Evolutionary conservation across 225 moss, liverwort and hornwort species (phyloP).

Genomic region (Lunularia cruciata): DNA sequence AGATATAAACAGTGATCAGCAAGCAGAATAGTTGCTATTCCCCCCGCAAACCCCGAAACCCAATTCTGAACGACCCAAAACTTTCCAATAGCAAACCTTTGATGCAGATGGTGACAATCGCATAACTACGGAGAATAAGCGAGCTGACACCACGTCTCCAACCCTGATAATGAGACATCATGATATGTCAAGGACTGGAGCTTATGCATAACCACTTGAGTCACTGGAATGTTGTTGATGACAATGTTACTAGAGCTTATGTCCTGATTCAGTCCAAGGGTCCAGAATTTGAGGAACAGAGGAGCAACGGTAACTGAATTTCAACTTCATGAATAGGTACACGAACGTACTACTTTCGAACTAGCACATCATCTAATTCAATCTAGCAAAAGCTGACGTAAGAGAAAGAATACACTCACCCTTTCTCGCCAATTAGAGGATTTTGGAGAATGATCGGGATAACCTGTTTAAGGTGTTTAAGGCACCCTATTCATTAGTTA

Average conservation of each 20-base stretch:
- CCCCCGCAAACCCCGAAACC: not conserved
- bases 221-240: too few species aligned
- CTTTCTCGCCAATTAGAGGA: constrained; percentile 68
- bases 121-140: constrained; percentile 52
- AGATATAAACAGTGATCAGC: too few species aligned
- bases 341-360: too few species aligned
- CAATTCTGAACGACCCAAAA: not conserved
- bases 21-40: not conserved
- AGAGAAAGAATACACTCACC: too few species aligned
- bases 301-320: too few species aligned
- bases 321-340: too few species aligned
- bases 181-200: too few species aligned
- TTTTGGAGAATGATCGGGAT: constrained; percentile 68
- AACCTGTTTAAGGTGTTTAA: constrained; percentile 49
- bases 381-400: constrained; percentile 14
- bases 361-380: not conserved
- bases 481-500: too few species aligned
- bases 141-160: constrained; percentile 55
- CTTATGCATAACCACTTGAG: too few species aligned
- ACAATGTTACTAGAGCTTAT: too few species aligned
- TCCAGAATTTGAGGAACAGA: too few species aligned
- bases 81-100: constrained; percentile 37
- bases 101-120: constrained; percentile 52
- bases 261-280: too few species aligned
- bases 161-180: constrained; percentile 41